Evolutionary conservation across 2,329 filamentous ascomycete genomes (phyloP).

Genomic region (Penicillium thymicola): DNA sequence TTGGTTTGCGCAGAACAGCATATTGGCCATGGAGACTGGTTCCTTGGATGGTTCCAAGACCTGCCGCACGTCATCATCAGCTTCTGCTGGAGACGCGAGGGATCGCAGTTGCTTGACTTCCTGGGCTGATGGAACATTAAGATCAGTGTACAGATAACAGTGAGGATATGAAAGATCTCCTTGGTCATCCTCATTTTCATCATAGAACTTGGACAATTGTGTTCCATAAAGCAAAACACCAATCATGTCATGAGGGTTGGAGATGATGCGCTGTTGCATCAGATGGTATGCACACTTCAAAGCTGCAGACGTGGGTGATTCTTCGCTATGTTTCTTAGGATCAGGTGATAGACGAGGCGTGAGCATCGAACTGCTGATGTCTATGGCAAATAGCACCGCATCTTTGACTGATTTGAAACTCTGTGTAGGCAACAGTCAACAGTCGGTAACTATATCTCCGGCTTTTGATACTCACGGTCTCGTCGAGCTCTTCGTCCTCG

Average conservation of each 20-base stretch:
- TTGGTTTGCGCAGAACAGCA: slow-evolving; percentile 93
- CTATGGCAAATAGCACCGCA: slow-evolving; percentile 95
- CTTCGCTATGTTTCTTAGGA: slow-evolving; percentile 72
- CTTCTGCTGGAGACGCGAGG: slow-evolving; percentile 71
- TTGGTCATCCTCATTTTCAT: slow-evolving; percentile 57
- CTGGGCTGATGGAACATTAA: slow-evolving; percentile 80
- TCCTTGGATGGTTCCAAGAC: slow-evolving; percentile 69
- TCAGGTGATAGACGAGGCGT: slow-evolving; percentile 59
- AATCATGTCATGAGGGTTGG: slow-evolving; percentile 95
- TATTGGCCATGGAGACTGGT: slow-evolving; percentile 74
- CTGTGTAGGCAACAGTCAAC: slow-evolving; percentile 43
- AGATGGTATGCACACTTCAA: slow-evolving; percentile 91
- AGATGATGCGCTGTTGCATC: slow-evolving; percentile 98
- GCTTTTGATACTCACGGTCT: slow-evolving; percentile 35
- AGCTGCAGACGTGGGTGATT: slow-evolving; percentile 76
- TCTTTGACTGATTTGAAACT: slow-evolving; percentile 91
- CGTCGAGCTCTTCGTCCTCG: slow-evolving; percentile 49
- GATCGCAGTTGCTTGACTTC: slow-evolving; percentile 78
- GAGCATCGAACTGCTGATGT: slow-evolving; percentile 87
- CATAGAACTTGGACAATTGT: slow-evolving; percentile 73
- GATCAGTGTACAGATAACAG: slow-evolving; percentile 85
- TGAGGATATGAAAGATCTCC: slow-evolving; percentile 72
- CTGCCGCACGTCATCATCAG: slow-evolving; percentile 67
- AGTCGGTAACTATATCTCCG: neutral
- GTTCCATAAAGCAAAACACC: slow-evolving; percentile 91